A percentile compares a stretch with the other conserved stretches of the same genome.
phyloP scores from a whole-genome alignment of 2,329 filamentous ascomycete genomes.

The Colletotrichum theobromicola region DNA sequence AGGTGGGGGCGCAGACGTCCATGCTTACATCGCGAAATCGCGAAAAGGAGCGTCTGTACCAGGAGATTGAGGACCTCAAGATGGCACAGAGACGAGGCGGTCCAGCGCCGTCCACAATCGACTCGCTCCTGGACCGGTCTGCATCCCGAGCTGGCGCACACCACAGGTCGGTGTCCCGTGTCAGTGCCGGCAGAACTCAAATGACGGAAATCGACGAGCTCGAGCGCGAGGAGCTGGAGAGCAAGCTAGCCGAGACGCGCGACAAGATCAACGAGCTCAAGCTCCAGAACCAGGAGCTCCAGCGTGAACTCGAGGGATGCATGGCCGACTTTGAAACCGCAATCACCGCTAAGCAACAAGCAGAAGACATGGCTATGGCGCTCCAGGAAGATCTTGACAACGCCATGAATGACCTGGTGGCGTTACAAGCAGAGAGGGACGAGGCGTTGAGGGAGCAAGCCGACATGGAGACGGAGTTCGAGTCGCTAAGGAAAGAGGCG shows the following conservation, averaged over 20 bases:
- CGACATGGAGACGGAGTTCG: slow-evolving; percentile 65
- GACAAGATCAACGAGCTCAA: slow-evolving; percentile 88
- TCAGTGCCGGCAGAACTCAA: slow-evolving; percentile 73
- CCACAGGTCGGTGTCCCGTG: slow-evolving; percentile 75
- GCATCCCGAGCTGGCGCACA: slow-evolving; percentile 78
- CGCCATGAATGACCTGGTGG: slow-evolving; percentile 79
- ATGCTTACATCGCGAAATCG: slow-evolving; percentile 97
- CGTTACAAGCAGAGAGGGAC: slow-evolving; percentile 82
- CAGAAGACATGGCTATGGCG: slow-evolving; percentile 62
- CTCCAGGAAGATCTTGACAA: slow-evolving; percentile 84
- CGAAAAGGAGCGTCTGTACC: slow-evolving; percentile 92
- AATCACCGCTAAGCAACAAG: slow-evolving; percentile 65
- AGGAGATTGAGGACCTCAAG: slow-evolving; percentile 97
- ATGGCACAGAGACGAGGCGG: slow-evolving; percentile 79
- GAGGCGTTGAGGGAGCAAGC: slow-evolving; percentile 75
- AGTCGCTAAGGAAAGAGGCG: slow-evolving; percentile 65
- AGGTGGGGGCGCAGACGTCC: slow-evolving; percentile 93
- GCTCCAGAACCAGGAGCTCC: slow-evolving; percentile 87
- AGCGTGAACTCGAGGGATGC: slow-evolving; percentile 80
- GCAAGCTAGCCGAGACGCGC: slow-evolving; percentile 79
- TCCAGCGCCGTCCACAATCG: slow-evolving; percentile 69
- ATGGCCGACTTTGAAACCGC: slow-evolving; percentile 80
- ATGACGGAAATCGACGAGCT: slow-evolving; percentile 66
- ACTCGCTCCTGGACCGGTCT: slow-evolving; percentile 93
- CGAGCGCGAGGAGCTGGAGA: slow-evolving; percentile 86